Conservation (phyloP, 345 rosid genomes). For the Syzygium aromaticum region DNA sequence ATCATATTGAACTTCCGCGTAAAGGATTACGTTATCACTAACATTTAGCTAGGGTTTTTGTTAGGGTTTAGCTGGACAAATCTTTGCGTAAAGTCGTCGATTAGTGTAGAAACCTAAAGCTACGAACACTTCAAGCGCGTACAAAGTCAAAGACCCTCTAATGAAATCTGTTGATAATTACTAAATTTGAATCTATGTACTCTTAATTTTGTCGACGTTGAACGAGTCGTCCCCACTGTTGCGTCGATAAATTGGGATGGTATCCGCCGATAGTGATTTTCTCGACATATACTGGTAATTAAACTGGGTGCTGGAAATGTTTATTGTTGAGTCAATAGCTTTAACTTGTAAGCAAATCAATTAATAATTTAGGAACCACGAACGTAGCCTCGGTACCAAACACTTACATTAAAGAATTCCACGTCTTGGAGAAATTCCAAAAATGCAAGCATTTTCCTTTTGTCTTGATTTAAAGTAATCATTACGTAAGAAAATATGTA, state of each 20-base stretch:
- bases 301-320: not conserved
- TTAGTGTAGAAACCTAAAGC: not conserved
- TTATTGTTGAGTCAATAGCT: not conserved
- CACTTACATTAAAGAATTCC: not conserved
- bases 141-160: not conserved
- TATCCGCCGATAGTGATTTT: not conserved
- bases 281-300: not conserved
- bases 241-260: not conserved
- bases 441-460: not conserved
- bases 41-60: not conserved
- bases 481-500: not conserved
- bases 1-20: too few relatives aligned
- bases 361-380: not conserved
- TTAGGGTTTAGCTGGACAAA: not conserved
- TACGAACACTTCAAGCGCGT: not conserved
- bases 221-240: not conserved
- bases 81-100: not conserved
- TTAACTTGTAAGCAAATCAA: not conserved
- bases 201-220: not conserved
- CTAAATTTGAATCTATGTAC: accelerated
- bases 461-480: not conserved
- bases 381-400: not conserved
- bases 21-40: too few relatives aligned
- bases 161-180: not conserved
- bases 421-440: not conserved